Conservation (phyloP, 78 protist species). For the Dictyostelium purpureum region DNA sequence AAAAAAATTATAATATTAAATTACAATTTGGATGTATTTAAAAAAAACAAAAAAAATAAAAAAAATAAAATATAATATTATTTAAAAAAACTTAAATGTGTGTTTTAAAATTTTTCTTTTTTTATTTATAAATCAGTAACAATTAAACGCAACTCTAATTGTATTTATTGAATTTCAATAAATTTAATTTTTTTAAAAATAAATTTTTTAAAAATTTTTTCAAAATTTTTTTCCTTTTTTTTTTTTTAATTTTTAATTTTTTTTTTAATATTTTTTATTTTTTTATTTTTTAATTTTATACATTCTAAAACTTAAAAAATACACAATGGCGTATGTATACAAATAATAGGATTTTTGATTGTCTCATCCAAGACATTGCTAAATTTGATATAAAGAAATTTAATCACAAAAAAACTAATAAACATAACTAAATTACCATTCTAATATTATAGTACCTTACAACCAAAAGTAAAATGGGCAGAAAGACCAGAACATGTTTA, state of each 20-base stretch:
- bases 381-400: background rate
- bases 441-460: background rate
- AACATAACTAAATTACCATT: background rate
- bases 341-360: too few relatives aligned
- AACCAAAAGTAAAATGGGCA: conserved; percentile 52
- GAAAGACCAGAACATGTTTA: conserved; percentile 35
- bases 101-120: too few relatives aligned
- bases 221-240: too few relatives aligned
- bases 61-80: too few relatives aligned
- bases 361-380: background rate
- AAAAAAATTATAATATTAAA: background rate
- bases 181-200: too few relatives aligned
- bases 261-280: background rate
- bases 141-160: too few relatives aligned
- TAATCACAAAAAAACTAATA: background rate
- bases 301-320: background rate
- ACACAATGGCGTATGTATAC: background rate
- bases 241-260: background rate
- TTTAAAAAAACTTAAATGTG: background rate
- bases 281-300: background rate
- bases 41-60: background rate
- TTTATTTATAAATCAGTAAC: too few relatives aligned
- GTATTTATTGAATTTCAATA: background rate
- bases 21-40: background rate
- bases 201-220: too few relatives aligned